Percentiles rank a stretch among this genome's conserved stretches.
phyloP scores from a whole-genome alignment of 768 basidiomycete species.

The Neoboletus magnificus region DNA sequence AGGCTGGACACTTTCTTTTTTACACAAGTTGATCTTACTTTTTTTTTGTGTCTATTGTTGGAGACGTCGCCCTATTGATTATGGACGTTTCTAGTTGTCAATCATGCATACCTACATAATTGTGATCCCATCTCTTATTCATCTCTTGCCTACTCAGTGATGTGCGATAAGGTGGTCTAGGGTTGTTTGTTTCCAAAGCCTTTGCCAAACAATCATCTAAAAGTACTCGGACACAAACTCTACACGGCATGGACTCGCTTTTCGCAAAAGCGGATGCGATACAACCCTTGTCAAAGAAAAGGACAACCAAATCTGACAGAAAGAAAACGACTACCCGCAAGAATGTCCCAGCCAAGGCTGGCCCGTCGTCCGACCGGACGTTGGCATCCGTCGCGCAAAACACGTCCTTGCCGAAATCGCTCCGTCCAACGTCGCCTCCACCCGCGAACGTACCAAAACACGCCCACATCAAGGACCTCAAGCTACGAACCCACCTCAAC shows the following conservation, averaged over 20 bases:
- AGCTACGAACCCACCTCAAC: slow-evolving; percentile 66
- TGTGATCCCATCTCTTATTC: slow-evolving; percentile 5
- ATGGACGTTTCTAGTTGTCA: slow-evolving; percentile 4
- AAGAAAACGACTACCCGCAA: slow-evolving; percentile 24
- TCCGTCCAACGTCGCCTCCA: slow-evolving; percentile 48
- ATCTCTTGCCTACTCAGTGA: background rate
- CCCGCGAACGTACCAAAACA: slow-evolving; percentile 48
- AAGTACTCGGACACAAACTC: background rate
- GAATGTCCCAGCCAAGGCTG: slow-evolving; percentile 12
- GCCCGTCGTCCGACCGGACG: slow-evolving; percentile 45
- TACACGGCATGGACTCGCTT: slow-evolving; percentile 55
- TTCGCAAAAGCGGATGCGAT: slow-evolving; percentile 67
- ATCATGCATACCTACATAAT: background rate
- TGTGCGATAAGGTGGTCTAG: background rate
- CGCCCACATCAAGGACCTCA: slow-evolving; percentile 67
- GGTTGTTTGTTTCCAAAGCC: slow-evolving; percentile 16
- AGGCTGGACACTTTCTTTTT: slow-evolving; percentile 5
- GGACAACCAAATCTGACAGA: slow-evolving; percentile 29
- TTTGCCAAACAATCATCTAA: slow-evolving; percentile 9
- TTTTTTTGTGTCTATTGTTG: background rate
- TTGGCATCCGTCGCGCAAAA: slow-evolving; percentile 52
- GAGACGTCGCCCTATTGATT: slow-evolving; percentile 5
- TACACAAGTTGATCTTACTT: background rate
- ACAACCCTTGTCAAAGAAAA: slow-evolving; percentile 44
- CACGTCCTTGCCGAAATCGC: slow-evolving; percentile 67